Conservation (phyloP, 768 basidiomycete genomes). For the Leccinellum albellum region DNA sequence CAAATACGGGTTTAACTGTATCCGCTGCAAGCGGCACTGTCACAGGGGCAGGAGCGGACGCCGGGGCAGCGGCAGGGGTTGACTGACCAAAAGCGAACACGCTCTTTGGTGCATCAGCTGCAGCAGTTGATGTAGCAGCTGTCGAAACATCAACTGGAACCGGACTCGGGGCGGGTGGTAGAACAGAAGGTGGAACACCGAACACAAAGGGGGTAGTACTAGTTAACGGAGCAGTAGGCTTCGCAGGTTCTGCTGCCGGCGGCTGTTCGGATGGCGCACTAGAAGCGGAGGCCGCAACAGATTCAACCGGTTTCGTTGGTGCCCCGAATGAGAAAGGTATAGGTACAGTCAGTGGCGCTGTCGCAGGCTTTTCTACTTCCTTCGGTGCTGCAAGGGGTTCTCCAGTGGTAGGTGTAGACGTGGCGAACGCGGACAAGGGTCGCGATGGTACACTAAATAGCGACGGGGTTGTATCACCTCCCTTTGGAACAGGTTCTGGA, state of each 20-base stretch:
- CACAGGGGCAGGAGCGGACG: conserved; percentile 6
- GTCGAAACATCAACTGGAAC: conserved; percentile 1
- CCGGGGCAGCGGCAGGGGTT: conserved; percentile 5
- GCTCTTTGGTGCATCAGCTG: conserved; percentile 30
- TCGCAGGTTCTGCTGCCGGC: conserved; percentile 2
- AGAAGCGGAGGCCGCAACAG: conserved; percentile 7
- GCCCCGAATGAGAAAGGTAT: conserved; percentile 30
- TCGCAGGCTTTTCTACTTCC: conserved; percentile 15
- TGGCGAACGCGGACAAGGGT: conserved; percentile 3
- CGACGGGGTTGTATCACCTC: conserved; percentile 4
- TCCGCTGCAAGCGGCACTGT: conserved; percentile 25
- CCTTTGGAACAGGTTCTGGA: conserved; percentile 3
- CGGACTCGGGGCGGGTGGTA: conserved; percentile 1
- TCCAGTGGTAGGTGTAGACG: conserved; percentile 7
- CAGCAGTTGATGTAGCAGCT: conserved; percentile 8
- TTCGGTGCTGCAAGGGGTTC: conserved; percentile 12
- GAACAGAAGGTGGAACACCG: conserved; percentile 14
- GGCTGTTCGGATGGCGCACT: conserved; percentile 11
- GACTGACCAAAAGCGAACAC: conserved; percentile 33
- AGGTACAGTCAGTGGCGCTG: conserved; percentile 3
- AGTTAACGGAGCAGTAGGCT: conserved; percentile 5
- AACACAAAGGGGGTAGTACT: conserved; percentile 24
- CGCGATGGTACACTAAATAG: conserved; percentile 11
- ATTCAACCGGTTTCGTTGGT: conserved; percentile 21
- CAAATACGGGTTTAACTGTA: conserved; percentile 42